These are phyloP conservation scores for Dictyostelium firmibasis DNA, from an alignment of 78 protist species.

Conservation along the genomic window DNA sequence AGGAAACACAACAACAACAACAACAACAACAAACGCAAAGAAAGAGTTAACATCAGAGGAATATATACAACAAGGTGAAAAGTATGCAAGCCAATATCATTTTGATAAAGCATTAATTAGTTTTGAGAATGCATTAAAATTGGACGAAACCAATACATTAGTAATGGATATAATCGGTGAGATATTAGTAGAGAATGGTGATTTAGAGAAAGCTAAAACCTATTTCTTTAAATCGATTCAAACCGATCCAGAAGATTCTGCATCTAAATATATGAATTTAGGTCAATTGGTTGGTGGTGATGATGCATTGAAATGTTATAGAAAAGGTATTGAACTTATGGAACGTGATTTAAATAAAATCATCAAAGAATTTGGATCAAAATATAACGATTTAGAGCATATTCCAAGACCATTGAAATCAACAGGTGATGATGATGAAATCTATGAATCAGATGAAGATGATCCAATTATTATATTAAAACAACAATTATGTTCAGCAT, in stretches of 20 bases:
- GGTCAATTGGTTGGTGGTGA: slow-evolving; percentile 70
- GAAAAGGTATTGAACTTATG: slow-evolving; percentile 59
- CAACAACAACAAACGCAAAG: not conserved
- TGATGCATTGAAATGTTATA: slow-evolving; percentile 37
- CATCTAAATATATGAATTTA: slow-evolving; percentile 44
- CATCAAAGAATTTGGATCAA: not conserved
- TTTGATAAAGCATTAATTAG: not conserved
- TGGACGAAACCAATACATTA: not conserved
- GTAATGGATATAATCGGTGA: slow-evolving; percentile 55
- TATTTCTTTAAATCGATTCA: slow-evolving; percentile 33
- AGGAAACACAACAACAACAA: not conserved
- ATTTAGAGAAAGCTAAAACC: slow-evolving; percentile 11
- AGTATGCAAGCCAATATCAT: not conserved
- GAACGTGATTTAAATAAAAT: not conserved
- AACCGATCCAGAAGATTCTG: slow-evolving; percentile 30
- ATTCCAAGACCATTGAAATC: slow-evolving; percentile 10
- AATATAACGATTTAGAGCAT: not conserved
- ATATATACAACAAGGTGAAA: slow-evolving; percentile 10
- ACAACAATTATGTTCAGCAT: slow-evolving; percentile 63
- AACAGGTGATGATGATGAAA: not conserved
- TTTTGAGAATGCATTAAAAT: slow-evolving; percentile 10
- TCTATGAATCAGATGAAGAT: slow-evolving; percentile 19
- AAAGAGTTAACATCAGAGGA: not conserved
- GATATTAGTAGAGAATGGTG: slow-evolving; percentile 24
- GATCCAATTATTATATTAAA: slow-evolving; percentile 1